Evolutionary conservation across 179 eudicot genomes (phyloP), one percentile per base, ranked within the genome.

Genomic region (Patellifolia procumbens): DNA sequence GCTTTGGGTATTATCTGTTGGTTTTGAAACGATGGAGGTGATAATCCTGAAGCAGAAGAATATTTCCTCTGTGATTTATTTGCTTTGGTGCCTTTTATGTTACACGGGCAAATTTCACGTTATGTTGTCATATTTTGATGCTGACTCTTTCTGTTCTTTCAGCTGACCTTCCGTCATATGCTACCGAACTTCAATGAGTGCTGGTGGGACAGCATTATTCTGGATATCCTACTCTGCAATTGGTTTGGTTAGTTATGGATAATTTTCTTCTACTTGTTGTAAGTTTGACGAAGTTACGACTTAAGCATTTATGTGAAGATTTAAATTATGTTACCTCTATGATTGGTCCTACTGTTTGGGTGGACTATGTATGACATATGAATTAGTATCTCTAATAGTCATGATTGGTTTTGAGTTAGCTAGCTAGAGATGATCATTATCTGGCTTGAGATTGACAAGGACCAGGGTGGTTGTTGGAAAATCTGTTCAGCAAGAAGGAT

Each of bases 131-230:
- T 69, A 49, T 32, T 45, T 29, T 64, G 70, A 60, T 69, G 26
- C 60, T 78, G 75, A 76, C 51, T 46, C 74, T 77, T 71, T 55
- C 63, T 58, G 52, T 73, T 70, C 73, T 70, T 87, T 74, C 95
- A 95, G 98, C 83, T 95, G 67, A 93, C 99, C 49, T 95, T 95
- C 74, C 97, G 99, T 76, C 99, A 95, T 82, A 95, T 95, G 99
- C 83, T 95, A 83, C 99, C 99, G 26, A 95, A 95, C 79, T 95
- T 95, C 87, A 95, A 95, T 4, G 99, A 93, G 81, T 95, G 99
- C 81, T 93, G 98, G 99, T 95, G 99, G 99, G 99, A 93, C 82
- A 96, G 99, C 84, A 96, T 96, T 52, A 79, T 96, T 85, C 97
- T 93, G 53, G 99, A 96, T 84, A 89, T 93, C 69, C 80, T 93